These are phyloP conservation scores for Collybiopsis confluens DNA, from an alignment of 768 basidiomycete genomes.

Conservation along the genomic window DNA sequence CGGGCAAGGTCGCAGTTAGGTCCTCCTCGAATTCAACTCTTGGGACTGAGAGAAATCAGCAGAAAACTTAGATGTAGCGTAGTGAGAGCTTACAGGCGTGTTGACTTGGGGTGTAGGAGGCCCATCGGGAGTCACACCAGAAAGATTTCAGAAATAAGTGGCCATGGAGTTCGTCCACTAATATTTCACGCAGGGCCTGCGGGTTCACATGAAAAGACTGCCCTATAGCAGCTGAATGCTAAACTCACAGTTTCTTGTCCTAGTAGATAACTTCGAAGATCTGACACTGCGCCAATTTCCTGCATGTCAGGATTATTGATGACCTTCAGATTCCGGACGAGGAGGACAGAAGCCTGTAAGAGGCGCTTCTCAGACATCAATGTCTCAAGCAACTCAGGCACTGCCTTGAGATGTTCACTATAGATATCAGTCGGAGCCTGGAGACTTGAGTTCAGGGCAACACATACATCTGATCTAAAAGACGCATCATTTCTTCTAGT, in stretches of 20 bases:
- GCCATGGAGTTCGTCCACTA: conserved; percentile 92
- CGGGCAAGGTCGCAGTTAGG: conserved; percentile 21
- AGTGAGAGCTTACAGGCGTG: conserved; percentile 50
- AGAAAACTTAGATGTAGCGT: conserved; percentile 7
- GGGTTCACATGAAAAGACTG: conserved; percentile 3
- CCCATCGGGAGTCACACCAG: conserved; percentile 94
- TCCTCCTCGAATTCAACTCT: conserved; percentile 64
- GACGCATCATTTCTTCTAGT: conserved; percentile 91
- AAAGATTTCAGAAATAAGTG: conserved; percentile 97
- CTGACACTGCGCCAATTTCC: conserved; percentile 92
- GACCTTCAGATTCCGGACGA: conserved; percentile 83
- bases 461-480: conserved; percentile 95
- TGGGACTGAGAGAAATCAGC: conserved; percentile 42
- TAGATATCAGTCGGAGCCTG: conserved; percentile 7
- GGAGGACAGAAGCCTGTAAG: conserved; percentile 80
- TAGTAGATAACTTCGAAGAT: conserved; percentile 78
- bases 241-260: conserved; percentile 77
- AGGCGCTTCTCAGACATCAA: conserved; percentile 95
- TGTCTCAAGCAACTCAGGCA: conserved; percentile 89
- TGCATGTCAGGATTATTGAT: conserved; percentile 91
- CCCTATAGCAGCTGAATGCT: background rate
- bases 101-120: conserved; percentile 77
- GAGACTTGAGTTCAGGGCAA: conserved; percentile 8
- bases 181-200: conserved; percentile 86
- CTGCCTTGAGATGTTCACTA: conserved; percentile 85